Conservation (phyloP, 2,329 filamentous ascomycete genomes). For the Rhinocladiella similis region DNA sequence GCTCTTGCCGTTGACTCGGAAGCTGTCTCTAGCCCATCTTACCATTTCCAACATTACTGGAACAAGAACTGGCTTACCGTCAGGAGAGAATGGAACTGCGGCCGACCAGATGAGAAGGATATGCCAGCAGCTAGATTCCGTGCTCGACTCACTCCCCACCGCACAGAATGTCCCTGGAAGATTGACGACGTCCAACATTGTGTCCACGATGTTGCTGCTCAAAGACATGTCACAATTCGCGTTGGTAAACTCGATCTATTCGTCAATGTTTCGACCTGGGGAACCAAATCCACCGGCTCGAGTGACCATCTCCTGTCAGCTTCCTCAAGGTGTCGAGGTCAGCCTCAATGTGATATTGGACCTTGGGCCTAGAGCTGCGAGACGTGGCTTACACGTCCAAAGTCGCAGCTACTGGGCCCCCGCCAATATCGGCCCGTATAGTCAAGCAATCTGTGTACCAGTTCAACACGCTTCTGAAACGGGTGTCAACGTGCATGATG, state of each 20-base stretch:
- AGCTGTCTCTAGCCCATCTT: conserved; percentile 11
- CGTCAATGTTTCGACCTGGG: conserved; percentile 61
- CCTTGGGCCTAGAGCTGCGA: conserved; percentile 32
- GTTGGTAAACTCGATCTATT: conserved; percentile 73
- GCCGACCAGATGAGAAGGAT: conserved; percentile 20
- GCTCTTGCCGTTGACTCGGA: neutral
- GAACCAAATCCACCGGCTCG: conserved; percentile 80
- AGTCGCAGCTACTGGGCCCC: conserved; percentile 96
- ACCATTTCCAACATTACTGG: conserved; percentile 17
- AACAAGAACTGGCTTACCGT: neutral
- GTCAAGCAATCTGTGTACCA: conserved; percentile 72
- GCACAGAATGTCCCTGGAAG: neutral
- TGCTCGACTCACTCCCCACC: conserved; percentile 4
- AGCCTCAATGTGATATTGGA: conserved; percentile 58
- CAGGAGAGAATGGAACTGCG: neutral
- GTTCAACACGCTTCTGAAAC: conserved; percentile 30
- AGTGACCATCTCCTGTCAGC: conserved; percentile 71
- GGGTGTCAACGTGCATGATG: conserved; percentile 28
- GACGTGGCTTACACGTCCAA: conserved; percentile 77
- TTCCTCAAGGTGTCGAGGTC: conserved; percentile 63
- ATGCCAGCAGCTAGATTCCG: conserved; percentile 3
- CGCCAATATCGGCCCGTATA: conserved; percentile 96
- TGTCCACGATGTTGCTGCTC: conserved; percentile 65
- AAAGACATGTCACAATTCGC: conserved; percentile 79
- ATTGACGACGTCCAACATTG: conserved; percentile 34